Conservation (phyloP, 2,329 filamentous ascomycete genomes). For the Torrubiella hemipterigena region DNA sequence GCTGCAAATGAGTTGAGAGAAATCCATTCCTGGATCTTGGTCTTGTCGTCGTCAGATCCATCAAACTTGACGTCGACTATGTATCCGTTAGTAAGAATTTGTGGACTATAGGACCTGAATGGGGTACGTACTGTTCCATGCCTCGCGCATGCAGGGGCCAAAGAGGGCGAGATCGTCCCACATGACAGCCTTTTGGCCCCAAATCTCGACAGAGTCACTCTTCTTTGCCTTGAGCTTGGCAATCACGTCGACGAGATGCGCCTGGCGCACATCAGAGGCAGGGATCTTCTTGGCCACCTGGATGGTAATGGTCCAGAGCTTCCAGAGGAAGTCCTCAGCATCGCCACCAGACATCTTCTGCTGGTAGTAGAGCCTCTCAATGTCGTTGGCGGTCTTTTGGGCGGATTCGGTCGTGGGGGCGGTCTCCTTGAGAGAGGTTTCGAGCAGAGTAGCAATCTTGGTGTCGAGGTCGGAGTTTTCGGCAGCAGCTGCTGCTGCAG, state of each 20-base stretch:
- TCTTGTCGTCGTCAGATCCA: conserved; percentile 11
- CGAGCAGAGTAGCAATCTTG: conserved; percentile 12
- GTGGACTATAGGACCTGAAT: not conserved
- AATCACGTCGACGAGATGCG: conserved; percentile 12
- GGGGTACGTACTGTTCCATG: conserved; percentile 16
- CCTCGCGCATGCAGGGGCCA: conserved; percentile 16
- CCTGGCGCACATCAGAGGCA: conserved; percentile 13
- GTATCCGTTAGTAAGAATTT: not conserved
- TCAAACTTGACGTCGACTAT: conserved; percentile 14
- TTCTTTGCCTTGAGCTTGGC: conserved; percentile 11
- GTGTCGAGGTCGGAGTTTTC: conserved; percentile 5
- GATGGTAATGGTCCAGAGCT: conserved; percentile 15
- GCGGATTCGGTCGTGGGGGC: conserved; percentile 8
- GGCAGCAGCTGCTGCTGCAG: not conserved
- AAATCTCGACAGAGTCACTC: conserved; percentile 14
- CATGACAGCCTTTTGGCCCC: conserved; percentile 13
- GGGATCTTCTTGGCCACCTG: conserved; percentile 13
- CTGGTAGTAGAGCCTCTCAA: conserved; percentile 13
- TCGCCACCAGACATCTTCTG: conserved; percentile 8
- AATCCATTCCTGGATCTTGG: conserved; percentile 13
- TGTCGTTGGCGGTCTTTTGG: conserved; percentile 11
- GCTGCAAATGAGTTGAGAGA: conserved; percentile 21
- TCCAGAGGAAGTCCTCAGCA: conserved; percentile 14
- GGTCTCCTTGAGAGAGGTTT: conserved; percentile 12
- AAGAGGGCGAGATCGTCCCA: conserved; percentile 20